phyloP scores from a whole-genome alignment of 2,329 filamentous ascomycete species.

The Dactylellina parvicollis region DNA sequence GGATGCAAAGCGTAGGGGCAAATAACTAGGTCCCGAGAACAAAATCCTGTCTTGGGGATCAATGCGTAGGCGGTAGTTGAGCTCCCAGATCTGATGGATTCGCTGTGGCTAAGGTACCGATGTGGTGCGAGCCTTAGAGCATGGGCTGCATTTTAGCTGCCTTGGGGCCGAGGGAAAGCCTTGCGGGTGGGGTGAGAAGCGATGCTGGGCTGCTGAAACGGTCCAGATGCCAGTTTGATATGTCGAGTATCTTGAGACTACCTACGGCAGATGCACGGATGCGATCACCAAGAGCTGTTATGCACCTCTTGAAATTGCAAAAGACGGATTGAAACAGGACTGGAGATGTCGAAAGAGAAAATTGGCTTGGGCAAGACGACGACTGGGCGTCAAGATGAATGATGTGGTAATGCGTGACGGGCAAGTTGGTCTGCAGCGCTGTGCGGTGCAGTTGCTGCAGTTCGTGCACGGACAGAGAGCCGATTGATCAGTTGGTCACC shows the following conservation, averaged over 20 bases:
- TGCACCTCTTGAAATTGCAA: conserved; percentile 23
- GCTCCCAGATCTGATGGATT: conserved; percentile 20
- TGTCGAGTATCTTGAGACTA: conserved; percentile 36
- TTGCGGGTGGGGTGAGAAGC: conserved; percentile 43
- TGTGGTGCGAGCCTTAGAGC: conserved; percentile 29
- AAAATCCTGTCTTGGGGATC: conserved; percentile 46
- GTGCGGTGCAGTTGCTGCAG: conserved; percentile 9
- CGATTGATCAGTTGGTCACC: conserved; percentile 42
- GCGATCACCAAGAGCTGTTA: conserved; percentile 19
- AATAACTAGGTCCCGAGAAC: conserved; percentile 29
- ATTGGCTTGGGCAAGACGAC: neutral
- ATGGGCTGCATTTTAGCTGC: conserved; percentile 33
- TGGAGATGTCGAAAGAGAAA: conserved; percentile 22
- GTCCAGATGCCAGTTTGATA: conserved; percentile 42
- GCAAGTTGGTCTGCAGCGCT: conserved; percentile 16
- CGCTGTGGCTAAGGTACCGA: neutral
- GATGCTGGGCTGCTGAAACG: conserved; percentile 43
- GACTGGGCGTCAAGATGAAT: neutral
- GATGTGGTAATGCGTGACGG: conserved; percentile 30
- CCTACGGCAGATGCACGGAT: conserved; percentile 41
- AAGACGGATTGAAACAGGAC: conserved; percentile 11
- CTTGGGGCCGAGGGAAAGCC: conserved; percentile 44
- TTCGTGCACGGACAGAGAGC: conserved; percentile 36
- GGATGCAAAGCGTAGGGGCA: conserved; percentile 44
- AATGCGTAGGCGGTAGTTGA: conserved; percentile 47